Evolutionary conservation across 345 rosid species (phyloP), one percentile per base, ranked within the genome.

Genomic region (Aurinia saxatilis): DNA sequence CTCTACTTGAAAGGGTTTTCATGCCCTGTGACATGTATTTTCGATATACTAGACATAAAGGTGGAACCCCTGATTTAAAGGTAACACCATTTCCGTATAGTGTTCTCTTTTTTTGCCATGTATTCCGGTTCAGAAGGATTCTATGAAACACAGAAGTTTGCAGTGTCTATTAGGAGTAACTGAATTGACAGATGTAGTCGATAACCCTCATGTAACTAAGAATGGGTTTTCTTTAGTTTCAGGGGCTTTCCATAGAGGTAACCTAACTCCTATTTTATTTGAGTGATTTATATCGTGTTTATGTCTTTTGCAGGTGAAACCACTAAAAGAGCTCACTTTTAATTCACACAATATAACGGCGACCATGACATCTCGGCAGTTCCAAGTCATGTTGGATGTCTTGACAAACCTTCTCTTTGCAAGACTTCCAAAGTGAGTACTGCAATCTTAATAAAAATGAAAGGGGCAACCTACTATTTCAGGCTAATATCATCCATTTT

Each of bases 1-100:
- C 96, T 61, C 77, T 93, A 48, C 97, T 93, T 71, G 99, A 93
- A 79, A 83, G 99, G 70, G 99, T 93, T 59, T 93, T 93, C 77
- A 87, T 82, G 96, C 99, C 97, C 52, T 93, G 97, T 71, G 96
- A 93, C 75, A 93, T 93, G 99, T 93, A 84, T 76, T 85, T 90
- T 49, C 82, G 85, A 42, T 93, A 90, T 77, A 90, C 97, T 31
- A 85, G 97, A 76, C 96, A 85, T 76, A 93, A 90, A 85, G 99
- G 99, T 49, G 95, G 97, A 71, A 90, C 83, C 70, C 88, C 97
- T 37, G 97, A 90, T 56, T 72, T 87, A 76, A 93, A 93, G 97
- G 99, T 93, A 79, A 81, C 53, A 23, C 49, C 27, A 17, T 13
- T 57, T 57, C 48, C 68, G 30, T 8, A 10, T 6, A 60, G 25